phyloP scores from a whole-genome alignment of 306 rosid species.

The Alnus glutinosa region DNA sequence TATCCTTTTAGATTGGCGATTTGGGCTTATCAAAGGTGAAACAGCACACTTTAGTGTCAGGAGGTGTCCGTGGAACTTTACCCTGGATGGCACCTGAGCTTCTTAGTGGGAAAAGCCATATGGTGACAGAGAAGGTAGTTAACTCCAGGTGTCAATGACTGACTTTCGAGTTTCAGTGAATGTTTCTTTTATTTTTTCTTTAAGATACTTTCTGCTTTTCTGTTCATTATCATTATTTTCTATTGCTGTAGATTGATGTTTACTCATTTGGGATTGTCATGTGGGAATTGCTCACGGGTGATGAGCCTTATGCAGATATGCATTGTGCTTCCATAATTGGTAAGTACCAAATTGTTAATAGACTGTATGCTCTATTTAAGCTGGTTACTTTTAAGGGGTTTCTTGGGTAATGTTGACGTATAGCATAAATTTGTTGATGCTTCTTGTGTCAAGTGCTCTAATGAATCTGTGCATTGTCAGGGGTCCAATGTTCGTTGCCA shows the following conservation, averaged over 20 bases:
- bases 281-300: conserved; percentile 99
- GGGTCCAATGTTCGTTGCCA: not conserved
- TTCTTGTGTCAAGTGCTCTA: not conserved
- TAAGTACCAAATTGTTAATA: conserved; percentile 36
- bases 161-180: conserved; percentile 1
- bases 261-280: conserved; percentile 96
- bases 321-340: conserved; percentile 99
- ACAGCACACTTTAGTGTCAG: conserved; percentile 94
- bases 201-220: conserved; percentile 24
- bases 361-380: not conserved
- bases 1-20: conserved; percentile 80
- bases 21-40: conserved; percentile 98
- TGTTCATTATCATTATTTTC: conserved; percentile 27
- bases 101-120: conserved; percentile 93
- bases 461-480: not conserved
- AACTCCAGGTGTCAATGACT: not conserved
- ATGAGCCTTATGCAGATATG: conserved; percentile 94
- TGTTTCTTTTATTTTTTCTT: conserved; percentile 8
- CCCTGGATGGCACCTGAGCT: conserved; percentile 99
- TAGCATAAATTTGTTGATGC: not conserved
- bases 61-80: conserved; percentile 98
- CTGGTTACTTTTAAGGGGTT: not conserved
- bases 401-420: not conserved
- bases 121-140: conserved; percentile 94
- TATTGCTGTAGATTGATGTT: conserved; percentile 81